Percentiles rank a stretch among this genome's conserved stretches.
Conservation (phyloP, 2,329 filamentous ascomycete genomes). For the Calonectria ilicicola region DNA sequence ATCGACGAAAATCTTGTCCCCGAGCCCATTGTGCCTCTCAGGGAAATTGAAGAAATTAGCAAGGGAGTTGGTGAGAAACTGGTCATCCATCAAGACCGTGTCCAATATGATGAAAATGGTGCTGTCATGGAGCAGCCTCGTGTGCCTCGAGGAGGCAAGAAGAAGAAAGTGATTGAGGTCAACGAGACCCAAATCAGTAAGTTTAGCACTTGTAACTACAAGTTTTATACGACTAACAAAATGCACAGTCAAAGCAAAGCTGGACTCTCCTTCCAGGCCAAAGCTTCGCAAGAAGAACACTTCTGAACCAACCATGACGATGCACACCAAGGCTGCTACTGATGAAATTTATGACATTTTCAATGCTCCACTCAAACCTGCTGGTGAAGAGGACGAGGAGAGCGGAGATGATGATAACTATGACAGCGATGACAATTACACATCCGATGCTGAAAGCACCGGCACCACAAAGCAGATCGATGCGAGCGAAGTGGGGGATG, state of each 20-base stretch:
- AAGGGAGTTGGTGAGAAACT: constrained; percentile 40
- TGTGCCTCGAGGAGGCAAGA: constrained; percentile 66
- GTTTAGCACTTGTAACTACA: constrained; percentile 45
- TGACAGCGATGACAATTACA: constrained; percentile 81
- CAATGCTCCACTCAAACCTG: constrained; percentile 75
- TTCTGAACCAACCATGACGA: constrained; percentile 95
- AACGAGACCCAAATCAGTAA: constrained; percentile 94
- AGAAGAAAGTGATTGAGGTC: constrained; percentile 85
- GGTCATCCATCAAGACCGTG: constrained; percentile 42
- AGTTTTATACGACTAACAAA: constrained; percentile 43
- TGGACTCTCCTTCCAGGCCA: constrained; percentile 88
- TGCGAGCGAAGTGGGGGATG: constrained; percentile 59
- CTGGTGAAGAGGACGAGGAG: constrained; percentile 48
- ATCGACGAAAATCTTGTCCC: constrained; percentile 50
- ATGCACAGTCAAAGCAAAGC: constrained; percentile 84
- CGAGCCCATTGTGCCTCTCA: constrained; percentile 40
- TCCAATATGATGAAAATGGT: constrained; percentile 71
- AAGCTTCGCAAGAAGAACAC: constrained; percentile 84
- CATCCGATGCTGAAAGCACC: constrained; percentile 87
- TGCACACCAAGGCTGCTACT: constrained; percentile 94
- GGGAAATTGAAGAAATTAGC: constrained; percentile 47
- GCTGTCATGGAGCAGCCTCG: constrained; percentile 57
- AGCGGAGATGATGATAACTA: constrained; percentile 75
- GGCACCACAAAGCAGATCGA: constrained; percentile 78
- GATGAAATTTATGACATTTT: constrained; percentile 99